A percentile compares a stretch with the other conserved stretches of the same genome.
These are phyloP conservation scores for Alternaria brassicae DNA, from an alignment of 2,329 filamentous ascomycete species.

Conservation along the genomic window DNA sequence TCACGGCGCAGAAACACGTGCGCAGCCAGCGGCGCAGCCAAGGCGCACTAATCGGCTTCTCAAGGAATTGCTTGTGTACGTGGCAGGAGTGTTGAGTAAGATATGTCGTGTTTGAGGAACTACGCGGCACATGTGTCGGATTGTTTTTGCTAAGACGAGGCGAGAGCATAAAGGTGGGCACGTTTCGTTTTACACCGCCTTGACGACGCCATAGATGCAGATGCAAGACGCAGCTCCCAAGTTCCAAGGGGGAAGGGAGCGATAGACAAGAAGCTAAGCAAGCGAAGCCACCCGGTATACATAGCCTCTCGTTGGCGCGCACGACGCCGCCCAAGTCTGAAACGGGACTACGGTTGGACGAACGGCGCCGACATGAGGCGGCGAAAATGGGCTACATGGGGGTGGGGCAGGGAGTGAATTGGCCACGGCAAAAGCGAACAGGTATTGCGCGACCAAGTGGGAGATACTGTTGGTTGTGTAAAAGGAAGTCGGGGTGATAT, in stretches of 20 bases:
- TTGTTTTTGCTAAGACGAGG: neutral
- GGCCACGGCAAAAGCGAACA: slow-evolving; percentile 14
- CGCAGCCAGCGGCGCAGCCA: neutral
- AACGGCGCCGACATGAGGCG: slow-evolving; percentile 17
- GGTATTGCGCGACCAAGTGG: slow-evolving; percentile 19
- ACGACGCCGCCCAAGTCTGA: slow-evolving; percentile 13
- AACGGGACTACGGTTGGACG: slow-evolving; percentile 28
- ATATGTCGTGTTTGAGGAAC: neutral
- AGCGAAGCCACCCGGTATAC: slow-evolving; percentile 19
- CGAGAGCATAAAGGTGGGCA: slow-evolving; percentile 4
- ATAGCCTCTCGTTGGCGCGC: slow-evolving; percentile 23
- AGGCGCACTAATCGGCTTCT: neutral
- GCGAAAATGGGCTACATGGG: slow-evolving; percentile 9
- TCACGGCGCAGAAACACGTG: neutral
- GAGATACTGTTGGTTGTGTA: slow-evolving; percentile 4
- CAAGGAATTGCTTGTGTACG: neutral
- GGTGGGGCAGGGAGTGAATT: slow-evolving; percentile 18
- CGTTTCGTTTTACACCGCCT: slow-evolving; percentile 12
- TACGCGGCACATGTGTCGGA: neutral
- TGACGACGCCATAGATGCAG: neutral
- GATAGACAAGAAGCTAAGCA: slow-evolving; percentile 11
- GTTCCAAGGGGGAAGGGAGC: slow-evolving; percentile 4
- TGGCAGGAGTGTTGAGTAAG: neutral
- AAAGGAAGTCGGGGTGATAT: slow-evolving; percentile 3
- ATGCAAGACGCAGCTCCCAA: slow-evolving; percentile 1